Evolutionary conservation across 2,329 filamentous ascomycete species (phyloP).

Genomic region (Dothistroma pini): DNA sequence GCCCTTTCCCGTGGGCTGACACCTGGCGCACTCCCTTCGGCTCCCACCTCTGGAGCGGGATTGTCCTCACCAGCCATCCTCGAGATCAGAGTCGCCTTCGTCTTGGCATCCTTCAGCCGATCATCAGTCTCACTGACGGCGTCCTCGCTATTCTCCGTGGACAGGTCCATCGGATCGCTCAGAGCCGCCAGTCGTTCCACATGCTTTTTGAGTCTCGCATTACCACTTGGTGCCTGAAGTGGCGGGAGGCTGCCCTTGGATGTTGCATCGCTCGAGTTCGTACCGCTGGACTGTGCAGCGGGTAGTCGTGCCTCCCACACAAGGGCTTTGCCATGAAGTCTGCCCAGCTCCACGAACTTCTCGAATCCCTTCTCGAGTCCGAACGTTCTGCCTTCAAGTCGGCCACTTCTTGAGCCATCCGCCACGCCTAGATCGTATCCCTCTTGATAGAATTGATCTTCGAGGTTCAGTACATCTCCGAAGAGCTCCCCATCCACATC

Average conservation of each 20-base stretch:
- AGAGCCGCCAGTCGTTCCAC: conserved; percentile 70
- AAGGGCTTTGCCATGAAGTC: conserved; percentile 70
- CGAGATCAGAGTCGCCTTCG: conserved; percentile 82
- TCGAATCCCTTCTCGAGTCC: conserved; percentile 91
- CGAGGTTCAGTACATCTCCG: conserved; percentile 56
- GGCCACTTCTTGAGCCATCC: conserved; percentile 74
- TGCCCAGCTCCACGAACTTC: conserved; percentile 79
- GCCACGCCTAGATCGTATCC: conserved; percentile 71
- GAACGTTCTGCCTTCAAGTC: conserved; percentile 83
- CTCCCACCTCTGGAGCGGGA: neutral
- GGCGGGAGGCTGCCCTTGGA: neutral
- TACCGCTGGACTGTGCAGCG: conserved; percentile 1
- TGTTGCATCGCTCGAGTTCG: neutral
- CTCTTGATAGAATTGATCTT: conserved; percentile 72
- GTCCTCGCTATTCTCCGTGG: conserved; percentile 80
- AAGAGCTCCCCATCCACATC: conserved; percentile 37
- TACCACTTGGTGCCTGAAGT: conserved; percentile 34
- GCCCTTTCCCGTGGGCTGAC: conserved; percentile 11
- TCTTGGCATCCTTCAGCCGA: conserved; percentile 73
- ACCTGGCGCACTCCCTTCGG: neutral
- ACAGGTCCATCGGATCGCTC: conserved; percentile 72
- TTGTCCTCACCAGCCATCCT: conserved; percentile 56
- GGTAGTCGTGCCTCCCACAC: conserved; percentile 78
- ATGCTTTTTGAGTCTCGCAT: conserved; percentile 70
- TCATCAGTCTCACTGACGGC: conserved; percentile 90